These are phyloP conservation scores for Dictyostelium capitatum DNA, from an alignment of 78 protist genomes.

Conservation along the genomic window DNA sequence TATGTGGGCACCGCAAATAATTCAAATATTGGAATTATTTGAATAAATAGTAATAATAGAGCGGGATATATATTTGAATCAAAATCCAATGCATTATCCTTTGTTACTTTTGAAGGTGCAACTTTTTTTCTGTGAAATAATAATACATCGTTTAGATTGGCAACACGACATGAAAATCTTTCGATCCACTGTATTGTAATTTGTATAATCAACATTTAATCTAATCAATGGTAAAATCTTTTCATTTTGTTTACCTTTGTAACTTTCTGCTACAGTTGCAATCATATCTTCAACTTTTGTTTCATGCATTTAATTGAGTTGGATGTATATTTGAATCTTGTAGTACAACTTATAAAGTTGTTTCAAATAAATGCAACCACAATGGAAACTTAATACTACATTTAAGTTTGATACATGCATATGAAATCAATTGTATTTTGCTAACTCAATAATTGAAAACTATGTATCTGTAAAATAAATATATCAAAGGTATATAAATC, in stretches of 20 bases:
- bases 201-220: conserved; percentile 74
- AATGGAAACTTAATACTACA: too few species aligned
- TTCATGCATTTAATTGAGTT: conserved; percentile 50
- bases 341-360: conserved; percentile 77
- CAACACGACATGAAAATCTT: conserved; percentile 85
- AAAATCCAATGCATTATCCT: not conserved
- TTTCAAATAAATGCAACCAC: too few species aligned
- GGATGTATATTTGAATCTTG: conserved; percentile 51
- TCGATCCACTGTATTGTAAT: conserved; percentile 78
- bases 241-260: conserved; percentile 25
- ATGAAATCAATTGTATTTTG: too few species aligned
- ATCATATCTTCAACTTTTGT: conserved; percentile 29
- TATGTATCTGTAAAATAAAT: too few species aligned
- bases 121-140: conserved; percentile 70
- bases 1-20: too few species aligned
- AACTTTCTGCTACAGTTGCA: conserved; percentile 1
- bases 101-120: not conserved
- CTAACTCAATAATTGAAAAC: too few species aligned
- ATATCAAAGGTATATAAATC: too few species aligned
- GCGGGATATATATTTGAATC: too few species aligned
- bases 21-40: too few species aligned
- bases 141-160: conserved; percentile 89
- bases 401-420: too few species aligned
- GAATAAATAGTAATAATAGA: too few species aligned
- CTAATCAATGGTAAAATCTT: conserved; percentile 68